Evolutionary conservation across 169 alveolate species (phyloP).

Genomic region (Plasmodium knowlesi): DNA sequence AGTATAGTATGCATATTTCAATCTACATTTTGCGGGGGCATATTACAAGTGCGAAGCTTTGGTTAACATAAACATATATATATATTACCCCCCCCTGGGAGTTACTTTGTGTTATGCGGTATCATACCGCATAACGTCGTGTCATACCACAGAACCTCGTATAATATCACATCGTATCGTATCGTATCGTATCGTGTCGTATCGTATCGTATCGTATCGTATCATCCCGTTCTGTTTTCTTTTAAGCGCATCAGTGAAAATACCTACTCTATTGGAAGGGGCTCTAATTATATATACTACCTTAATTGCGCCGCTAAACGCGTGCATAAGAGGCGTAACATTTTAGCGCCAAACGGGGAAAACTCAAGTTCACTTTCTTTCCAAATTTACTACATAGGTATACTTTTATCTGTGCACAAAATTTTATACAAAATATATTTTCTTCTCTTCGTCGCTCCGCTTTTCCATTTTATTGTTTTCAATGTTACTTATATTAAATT

Average conservation of each 20-base stretch:
- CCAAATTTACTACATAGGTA: too few species aligned
- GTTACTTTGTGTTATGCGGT: not conserved
- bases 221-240: not conserved
- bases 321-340: not conserved
- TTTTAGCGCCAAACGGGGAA: not conserved
- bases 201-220: too few species aligned
- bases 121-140: too few species aligned
- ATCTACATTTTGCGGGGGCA: not conserved
- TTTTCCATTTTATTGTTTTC: too few species aligned
- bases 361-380: not conserved
- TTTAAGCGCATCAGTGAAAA: not conserved
- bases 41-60: not conserved
- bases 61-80: not conserved
- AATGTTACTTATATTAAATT: too few species aligned
- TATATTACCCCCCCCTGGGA: not conserved
- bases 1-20: not conserved
- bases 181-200: too few species aligned
- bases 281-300: not conserved
- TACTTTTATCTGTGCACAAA: not conserved
- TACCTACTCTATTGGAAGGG: not conserved
- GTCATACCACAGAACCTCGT: too few species aligned
- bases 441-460: too few species aligned
- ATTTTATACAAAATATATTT: too few species aligned
- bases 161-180: too few species aligned
- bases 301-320: not conserved